Evolutionary conservation across 2,329 filamentous ascomycete species (phyloP), one percentile per base, ranked within the genome.

Genomic region (Fusarium sp.): DNA sequence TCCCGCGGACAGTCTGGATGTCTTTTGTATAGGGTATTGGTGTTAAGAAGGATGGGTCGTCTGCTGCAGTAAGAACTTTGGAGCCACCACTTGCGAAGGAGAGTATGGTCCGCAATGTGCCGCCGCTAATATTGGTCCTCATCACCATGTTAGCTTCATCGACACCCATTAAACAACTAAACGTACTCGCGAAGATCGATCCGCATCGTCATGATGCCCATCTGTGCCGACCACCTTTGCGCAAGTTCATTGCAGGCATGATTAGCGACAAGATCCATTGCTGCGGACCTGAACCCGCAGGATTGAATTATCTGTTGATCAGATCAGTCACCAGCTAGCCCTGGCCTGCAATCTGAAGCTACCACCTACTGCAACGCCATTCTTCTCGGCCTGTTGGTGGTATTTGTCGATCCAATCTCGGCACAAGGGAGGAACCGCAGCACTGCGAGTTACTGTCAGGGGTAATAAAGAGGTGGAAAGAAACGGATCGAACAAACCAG

Each of bases 261-360:
- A 42, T 28, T 42, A 15, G 40, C 40, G n/a, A 42, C 9, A 19
- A 42, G 40, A 42, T 42, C 40, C 40, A 42, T 42, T 15, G 40
- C 40, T 29, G 25, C 40, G 3, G 40, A 42, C 3, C 40, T 8
- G 26, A 42, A 28, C 2, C 40, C 40, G 12, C 25, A 29, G 10
- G 9, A 10, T 29, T 12, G 26, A 9, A 42, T 42, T 2, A 42
- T 8, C 40, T 42, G 26, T 42, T 19, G 15, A 31, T 42, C 7
- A 7, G 15, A 42, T 11, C 29, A 5, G 40, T 31, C 25, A 42
- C 24, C 26, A 25, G 5, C 38, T 13, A 26, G 22, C 7, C 25
- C n/a, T 25, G 13, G 13, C n/a, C n/a, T n/a, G n/a, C n/a, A n/a
- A n/a, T n/a, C n/a, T n/a, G n/a, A n/a, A 15, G 6, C 7, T 2